A percentile compares a stretch with the other conserved stretches of the same genome.
phyloP scores from a whole-genome alignment of 805 yeast species.

The Candida chauliodis region DNA sequence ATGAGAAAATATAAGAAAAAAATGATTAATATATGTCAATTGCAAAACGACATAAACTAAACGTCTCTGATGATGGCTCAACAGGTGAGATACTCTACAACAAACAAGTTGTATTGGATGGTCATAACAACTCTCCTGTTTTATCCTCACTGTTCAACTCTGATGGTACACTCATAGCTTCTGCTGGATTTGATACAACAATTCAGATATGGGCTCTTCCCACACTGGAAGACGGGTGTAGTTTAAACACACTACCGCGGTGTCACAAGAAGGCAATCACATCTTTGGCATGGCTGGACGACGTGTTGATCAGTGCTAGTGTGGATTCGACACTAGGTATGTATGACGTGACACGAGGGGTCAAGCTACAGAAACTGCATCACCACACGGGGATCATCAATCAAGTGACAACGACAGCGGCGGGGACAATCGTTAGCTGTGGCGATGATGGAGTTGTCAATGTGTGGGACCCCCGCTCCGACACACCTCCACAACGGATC shows the following conservation, averaged over 20 bases:
- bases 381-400: constrained; percentile 54
- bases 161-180: constrained; percentile 51
- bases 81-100: constrained; percentile 16
- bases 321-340: constrained; percentile 60
- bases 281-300: constrained; percentile 50
- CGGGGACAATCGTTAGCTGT: constrained; percentile 40
- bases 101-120: constrained; percentile 39
- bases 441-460: constrained; percentile 62
- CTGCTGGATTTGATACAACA: constrained; percentile 60
- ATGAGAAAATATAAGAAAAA: too few species aligned
- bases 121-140: constrained; percentile 55
- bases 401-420: constrained; percentile 34
- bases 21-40: too few species aligned
- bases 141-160: constrained; percentile 49
- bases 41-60: constrained; percentile 29
- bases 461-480: constrained; percentile 62
- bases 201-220: constrained; percentile 47
- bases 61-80: neutral
- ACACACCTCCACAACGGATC: constrained; percentile 35
- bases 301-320: constrained; percentile 44
- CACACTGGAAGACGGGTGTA: constrained; percentile 17
- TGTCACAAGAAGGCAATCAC: constrained; percentile 70
- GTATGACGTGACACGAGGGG: constrained; percentile 62
- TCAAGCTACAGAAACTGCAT: constrained; percentile 48
- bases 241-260: constrained; percentile 42